Evolutionary conservation across 768 basidiomycete genomes (phyloP).

Genomic region (Chalciporus sphaerocephalus): DNA sequence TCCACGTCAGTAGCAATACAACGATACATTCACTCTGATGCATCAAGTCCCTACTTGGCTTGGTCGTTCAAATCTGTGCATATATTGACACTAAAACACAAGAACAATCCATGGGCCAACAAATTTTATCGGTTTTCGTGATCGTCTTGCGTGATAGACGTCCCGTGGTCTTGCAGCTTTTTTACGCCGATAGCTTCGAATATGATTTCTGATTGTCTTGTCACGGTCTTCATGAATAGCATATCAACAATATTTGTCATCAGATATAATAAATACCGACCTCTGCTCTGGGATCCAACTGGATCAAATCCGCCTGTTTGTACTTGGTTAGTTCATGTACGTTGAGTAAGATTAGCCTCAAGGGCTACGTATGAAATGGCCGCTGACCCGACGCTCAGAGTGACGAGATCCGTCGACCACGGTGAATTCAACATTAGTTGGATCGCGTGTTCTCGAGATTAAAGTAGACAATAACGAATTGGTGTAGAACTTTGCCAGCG

Average conservation of each 20-base stretch:
- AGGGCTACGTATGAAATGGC: background rate
- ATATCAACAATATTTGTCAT: background rate
- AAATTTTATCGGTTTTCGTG: background rate
- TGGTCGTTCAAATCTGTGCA: background rate
- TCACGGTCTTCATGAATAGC: slow-evolving; percentile 1
- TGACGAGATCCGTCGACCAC: slow-evolving; percentile 22
- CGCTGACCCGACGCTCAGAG: slow-evolving; percentile 18
- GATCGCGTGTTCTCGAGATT: slow-evolving; percentile 26
- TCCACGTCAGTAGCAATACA: slow-evolving; percentile 4
- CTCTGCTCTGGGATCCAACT: slow-evolving; percentile 11
- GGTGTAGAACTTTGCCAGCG: slow-evolving; percentile 34
- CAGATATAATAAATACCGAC: slow-evolving; percentile 2
- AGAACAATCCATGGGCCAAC: background rate
- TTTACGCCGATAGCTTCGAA: slow-evolving; percentile 18
- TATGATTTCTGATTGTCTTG: slow-evolving; percentile 17
- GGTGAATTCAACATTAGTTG: slow-evolving; percentile 16
- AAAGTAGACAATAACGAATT: slow-evolving; percentile 34
- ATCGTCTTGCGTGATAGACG: slow-evolving; percentile 1
- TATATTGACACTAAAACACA: background rate
- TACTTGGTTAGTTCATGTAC: slow-evolving; percentile 7
- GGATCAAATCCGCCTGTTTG: slow-evolving; percentile 10
- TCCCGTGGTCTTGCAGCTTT: slow-evolving; percentile 9
- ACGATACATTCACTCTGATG: slow-evolving; percentile 6
- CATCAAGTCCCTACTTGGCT: background rate
- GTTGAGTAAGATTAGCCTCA: background rate